phyloP scores from a whole-genome alignment of 129 eudicot species.

The Deinandra increscens region DNA sequence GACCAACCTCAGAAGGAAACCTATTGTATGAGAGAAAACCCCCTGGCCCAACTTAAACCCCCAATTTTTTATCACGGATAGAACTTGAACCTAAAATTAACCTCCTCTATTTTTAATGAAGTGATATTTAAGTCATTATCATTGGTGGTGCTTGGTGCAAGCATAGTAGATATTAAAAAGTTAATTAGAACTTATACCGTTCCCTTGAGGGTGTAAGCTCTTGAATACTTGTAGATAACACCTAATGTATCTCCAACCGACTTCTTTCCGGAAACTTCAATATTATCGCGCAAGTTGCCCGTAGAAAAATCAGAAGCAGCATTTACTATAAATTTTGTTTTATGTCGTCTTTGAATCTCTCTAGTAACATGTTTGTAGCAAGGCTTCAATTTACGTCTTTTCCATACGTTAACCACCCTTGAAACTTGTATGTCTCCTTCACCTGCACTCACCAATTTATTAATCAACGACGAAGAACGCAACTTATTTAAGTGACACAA shows the following conservation, averaged over 20 bases:
- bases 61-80: too few species aligned
- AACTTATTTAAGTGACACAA: too few species aligned
- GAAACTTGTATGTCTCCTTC: slow-evolving; percentile 21
- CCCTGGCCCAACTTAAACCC: too few species aligned
- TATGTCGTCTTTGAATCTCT: background rate
- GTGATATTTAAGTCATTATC: too few species aligned
- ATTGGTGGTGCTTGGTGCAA: too few species aligned
- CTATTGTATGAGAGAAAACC: too few species aligned
- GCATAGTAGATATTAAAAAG: background rate
- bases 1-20: too few species aligned
- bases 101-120: too few species aligned
- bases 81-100: too few species aligned
- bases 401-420: slow-evolving; percentile 5
- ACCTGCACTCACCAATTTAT: background rate
- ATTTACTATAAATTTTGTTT: background rate
- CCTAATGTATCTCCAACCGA: slow-evolving; percentile 18
- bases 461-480: too few species aligned
- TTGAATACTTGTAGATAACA: slow-evolving; percentile 29
- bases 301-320: slow-evolving; percentile 24
- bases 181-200: slow-evolving; percentile 27
- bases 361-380: background rate
- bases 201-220: slow-evolving; percentile 36
- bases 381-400: background rate
- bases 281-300: background rate
- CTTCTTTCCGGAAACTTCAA: too few species aligned